Evolutionary conservation across 371 early-diverging fungal genomes (phyloP).

Genomic region (Rhizopus delemar): DNA sequence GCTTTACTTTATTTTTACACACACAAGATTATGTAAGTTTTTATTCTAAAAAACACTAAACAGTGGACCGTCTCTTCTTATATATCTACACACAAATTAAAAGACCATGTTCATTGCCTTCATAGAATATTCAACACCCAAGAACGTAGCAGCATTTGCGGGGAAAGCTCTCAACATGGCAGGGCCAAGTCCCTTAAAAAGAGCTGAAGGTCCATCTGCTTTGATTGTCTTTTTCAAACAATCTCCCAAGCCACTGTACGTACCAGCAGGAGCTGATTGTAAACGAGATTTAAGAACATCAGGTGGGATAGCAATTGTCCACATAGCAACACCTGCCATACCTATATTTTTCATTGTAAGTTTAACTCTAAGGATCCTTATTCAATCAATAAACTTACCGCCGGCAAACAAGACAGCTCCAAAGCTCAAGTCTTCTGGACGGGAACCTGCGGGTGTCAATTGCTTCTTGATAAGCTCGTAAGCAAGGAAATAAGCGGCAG

Average conservation of each 20-base stretch:
- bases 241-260: constrained; percentile 80
- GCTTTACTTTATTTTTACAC: not conserved
- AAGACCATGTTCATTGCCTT: constrained; percentile 49
- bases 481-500: constrained; percentile 95
- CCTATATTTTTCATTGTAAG: constrained; percentile 15
- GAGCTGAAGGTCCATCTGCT: constrained; percentile 87
- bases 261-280: constrained; percentile 94
- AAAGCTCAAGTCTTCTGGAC: constrained; percentile 71
- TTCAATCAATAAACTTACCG: constrained; percentile 55
- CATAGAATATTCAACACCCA: constrained; percentile 53
- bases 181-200: constrained; percentile 96
- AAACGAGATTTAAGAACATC: constrained; percentile 97
- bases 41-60: constrained; percentile 1
- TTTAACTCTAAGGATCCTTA: not conserved
- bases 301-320: constrained; percentile 88
- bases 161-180: constrained; percentile 95
- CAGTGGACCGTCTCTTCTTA: not conserved
- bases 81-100: constrained; percentile 21
- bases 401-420: constrained; percentile 92
- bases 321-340: constrained; percentile 85
- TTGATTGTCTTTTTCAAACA: constrained; percentile 82
- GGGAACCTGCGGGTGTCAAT: constrained; percentile 73
- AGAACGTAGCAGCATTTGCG: constrained; percentile 80
- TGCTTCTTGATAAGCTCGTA: constrained; percentile 88
- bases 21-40: constrained; percentile 1